These are phyloP conservation scores for Wallemia mellicola DNA, from an alignment of 1,284 basidiomycete species.

Conservation along the genomic window DNA sequence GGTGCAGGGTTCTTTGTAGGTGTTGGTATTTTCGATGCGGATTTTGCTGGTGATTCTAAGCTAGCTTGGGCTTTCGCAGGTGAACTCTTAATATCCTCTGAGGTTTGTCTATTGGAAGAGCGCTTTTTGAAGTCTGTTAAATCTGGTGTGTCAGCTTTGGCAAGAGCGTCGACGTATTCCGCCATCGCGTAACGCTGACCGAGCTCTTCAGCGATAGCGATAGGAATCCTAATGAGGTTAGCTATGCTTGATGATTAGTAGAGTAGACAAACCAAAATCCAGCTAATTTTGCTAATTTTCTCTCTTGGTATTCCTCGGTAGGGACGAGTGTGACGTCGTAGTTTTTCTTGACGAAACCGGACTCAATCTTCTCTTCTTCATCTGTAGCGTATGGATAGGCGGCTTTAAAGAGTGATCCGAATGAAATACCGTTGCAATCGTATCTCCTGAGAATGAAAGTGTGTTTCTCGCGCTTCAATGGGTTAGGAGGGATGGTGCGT, in stretches of 20 bases:
- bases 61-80: background rate
- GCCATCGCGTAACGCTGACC: background rate
- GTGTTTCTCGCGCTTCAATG: slow-evolving; percentile 22
- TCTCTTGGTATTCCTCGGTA: background rate
- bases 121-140: background rate
- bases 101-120: background rate
- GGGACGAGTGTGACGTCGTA: background rate
- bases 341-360: slow-evolving; percentile 28
- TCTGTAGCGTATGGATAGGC: slow-evolving; percentile 67
- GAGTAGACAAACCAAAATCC: background rate
- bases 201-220: background rate
- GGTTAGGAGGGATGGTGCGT: no score
- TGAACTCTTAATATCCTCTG: background rate
- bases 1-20: background rate
- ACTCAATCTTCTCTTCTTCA: slow-evolving; percentile 48
- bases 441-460: slow-evolving; percentile 86
- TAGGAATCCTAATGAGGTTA: background rate
- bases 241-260: background rate
- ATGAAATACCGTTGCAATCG: slow-evolving; percentile 78
- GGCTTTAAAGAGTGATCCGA: slow-evolving; percentile 92
- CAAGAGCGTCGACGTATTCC: background rate
- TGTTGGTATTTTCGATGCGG: background rate
- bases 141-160: background rate
- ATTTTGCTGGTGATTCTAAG: background rate
- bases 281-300: background rate